Conservation (phyloP, 306 rosid species). For the Rubus parviflorus region DNA sequence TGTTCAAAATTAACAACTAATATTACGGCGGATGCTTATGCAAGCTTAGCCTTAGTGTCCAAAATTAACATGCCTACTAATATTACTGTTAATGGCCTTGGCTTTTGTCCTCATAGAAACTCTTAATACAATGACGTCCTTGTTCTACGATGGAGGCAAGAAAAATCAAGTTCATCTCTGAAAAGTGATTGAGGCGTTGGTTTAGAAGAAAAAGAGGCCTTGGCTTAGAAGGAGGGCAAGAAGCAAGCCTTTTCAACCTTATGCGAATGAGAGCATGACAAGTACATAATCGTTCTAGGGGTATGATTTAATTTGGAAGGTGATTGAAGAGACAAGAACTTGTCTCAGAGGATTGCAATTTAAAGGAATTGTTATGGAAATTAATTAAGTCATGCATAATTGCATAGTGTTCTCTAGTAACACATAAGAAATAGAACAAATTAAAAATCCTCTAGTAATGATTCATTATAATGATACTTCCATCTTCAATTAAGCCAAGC, state of each 20-base stretch:
- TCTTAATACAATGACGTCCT: neutral
- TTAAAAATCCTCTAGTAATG: neutral
- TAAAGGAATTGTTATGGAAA: neutral
- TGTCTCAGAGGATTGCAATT: neutral
- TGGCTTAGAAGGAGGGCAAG: too few relatives aligned
- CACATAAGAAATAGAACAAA: too few relatives aligned
- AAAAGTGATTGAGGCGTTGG: too few relatives aligned
- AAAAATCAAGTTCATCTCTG: neutral
- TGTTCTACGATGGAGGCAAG: neutral
- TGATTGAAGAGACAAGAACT: too few relatives aligned
- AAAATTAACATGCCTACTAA: too few relatives aligned
- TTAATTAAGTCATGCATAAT: neutral
- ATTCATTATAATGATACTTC: neutral
- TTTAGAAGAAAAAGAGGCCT: neutral
- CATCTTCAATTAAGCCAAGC: neutral
- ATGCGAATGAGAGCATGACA: too few relatives aligned
- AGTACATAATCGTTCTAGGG: too few relatives aligned
- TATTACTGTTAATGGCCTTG: neutral
- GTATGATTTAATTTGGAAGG: too few relatives aligned
- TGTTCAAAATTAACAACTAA: too few relatives aligned
- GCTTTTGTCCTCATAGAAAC: neutral
- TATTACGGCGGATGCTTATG: too few relatives aligned
- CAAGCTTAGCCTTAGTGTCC: too few relatives aligned
- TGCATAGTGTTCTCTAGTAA: neutral
- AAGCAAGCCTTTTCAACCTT: too few relatives aligned